Percentiles rank a stretch among this genome's conserved stretches.
Evolutionary conservation across 2,329 filamentous ascomycete species (phyloP).

Genomic region (Didymella pomorum): DNA sequence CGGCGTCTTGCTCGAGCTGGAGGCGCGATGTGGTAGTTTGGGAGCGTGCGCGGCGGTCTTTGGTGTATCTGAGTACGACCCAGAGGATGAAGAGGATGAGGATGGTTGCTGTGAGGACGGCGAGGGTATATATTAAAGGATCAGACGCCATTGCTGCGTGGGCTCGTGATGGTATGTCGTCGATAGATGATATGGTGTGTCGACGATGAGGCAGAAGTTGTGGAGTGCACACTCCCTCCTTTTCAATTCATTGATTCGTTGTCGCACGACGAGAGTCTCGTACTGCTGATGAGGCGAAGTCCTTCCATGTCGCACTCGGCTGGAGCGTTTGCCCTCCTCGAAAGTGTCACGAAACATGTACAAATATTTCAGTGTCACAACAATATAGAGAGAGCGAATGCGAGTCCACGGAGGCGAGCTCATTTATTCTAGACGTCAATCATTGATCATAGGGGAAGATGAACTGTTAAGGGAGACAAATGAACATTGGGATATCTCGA

Average conservation of each 20-base stretch:
- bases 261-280: slow-evolving; percentile 1
- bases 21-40: background rate
- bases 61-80: slow-evolving; percentile 22
- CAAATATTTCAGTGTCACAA: background rate
- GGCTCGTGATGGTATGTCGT: background rate
- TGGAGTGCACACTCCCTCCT: too few relatives aligned
- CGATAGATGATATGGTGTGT: background rate
- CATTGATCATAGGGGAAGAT: background rate
- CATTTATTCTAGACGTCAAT: background rate
- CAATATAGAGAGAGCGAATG: background rate
- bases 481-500: slow-evolving; percentile 13
- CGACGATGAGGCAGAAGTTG: too few relatives aligned
- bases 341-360: slow-evolving; percentile 6
- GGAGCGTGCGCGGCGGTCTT: slow-evolving; percentile 2
- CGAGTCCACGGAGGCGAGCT: background rate
- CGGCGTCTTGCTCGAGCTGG: background rate
- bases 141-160: slow-evolving; percentile 3
- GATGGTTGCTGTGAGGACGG: slow-evolving; percentile 24
- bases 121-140: slow-evolving; percentile 26
- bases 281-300: background rate
- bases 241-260: background rate
- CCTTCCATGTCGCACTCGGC: background rate
- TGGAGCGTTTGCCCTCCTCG: background rate
- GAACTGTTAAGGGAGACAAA: background rate
- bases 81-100: slow-evolving; percentile 29